Evolutionary conservation across 306 rosid genomes (phyloP), one percentile per base, ranked within the genome.

Genomic region (Psophocarpus tetragonolobus): DNA sequence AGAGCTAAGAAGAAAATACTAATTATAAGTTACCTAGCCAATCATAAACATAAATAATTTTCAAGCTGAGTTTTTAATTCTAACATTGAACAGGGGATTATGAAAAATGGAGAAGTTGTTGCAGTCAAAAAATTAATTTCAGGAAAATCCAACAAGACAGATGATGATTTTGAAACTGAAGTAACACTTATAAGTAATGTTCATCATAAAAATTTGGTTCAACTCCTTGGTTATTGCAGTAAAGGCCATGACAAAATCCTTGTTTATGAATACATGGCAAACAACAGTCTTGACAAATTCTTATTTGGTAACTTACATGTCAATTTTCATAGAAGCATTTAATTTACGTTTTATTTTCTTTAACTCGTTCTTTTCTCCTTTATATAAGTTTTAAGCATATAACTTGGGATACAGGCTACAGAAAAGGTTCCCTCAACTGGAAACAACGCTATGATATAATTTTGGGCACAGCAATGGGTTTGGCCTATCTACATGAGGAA

Each of bases 221-320:
- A 7, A 14, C 50, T 44, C 14, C 50, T 44, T 4, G 50, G 50
- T 44, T 44, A 18, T 14, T 44, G 50, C 18, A 44, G 50, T 14
- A 87, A 88, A 77, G 92, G 88, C 17, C 87, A 82, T 36, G 90
- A 90, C 27, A 79, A 85, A 71, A 86, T 90, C 56, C 88, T 90
- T 21, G 90, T 90, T 65, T 88, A 83, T 39, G 88, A 90, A 79
- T 88, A 85, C 86, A 90, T 90, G 96, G 78, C 83, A 41, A 87
- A 90, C n/a, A 82, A 73, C 73, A 90, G 92, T 66, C 87, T 88
- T 3, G 91, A 88, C 74, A 87, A 50, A 84, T 91, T 87, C 85
- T 75, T 91, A 57, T 91, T 85, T 80, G 90, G 96, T 91, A 86
- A 76, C 29, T 57, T 4, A 4, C 41, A 36, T 3, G 17, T 66